Evolutionary conservation across 106 monocot genomes (phyloP), one percentile per base, ranked within the genome.

Genomic region (Acorus gramineus): DNA sequence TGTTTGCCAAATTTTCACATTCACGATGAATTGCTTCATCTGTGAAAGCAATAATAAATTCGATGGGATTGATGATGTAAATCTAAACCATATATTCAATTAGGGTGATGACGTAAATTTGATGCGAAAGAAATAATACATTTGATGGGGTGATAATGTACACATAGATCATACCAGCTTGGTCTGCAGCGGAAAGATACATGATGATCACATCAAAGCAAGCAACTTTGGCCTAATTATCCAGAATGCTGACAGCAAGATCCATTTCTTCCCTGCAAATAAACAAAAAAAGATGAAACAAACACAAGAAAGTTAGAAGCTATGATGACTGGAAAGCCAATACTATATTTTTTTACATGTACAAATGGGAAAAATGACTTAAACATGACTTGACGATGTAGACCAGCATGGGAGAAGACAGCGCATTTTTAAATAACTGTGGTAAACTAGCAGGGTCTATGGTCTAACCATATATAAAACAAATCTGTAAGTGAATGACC

Each of bases 121-220:
- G 6, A 43, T 43, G 4, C 44, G 12, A 3, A 54, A 12, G 2
- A 7, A 44, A 60, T 56, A 44, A 44, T 12, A 4, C 8, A 56
- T 45, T 28, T 28, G 28, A 28, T 28, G 28, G 28, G 6, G 49
- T 4, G 68, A 45, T 4, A 45, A 59, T 42, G 47, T n/a, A 12
- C 28, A 7, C 28, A 42, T 14, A 42, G 14, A 50, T 59, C 72
- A 66, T 69, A 99, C 98, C 98, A 51, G 81, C 69, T 56, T 69
- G 83, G 61, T 99, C 79, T 28, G 65, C 56, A 52, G 84, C 50
- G 56, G 98, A 74, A 48, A 99, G 69, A 73, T 88, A 89, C 92
- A 92, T 86, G 48, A 82, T 66, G 71, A 99, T 77, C 92, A 99
- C 79, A 72, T 92, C 92, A 76, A 99, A 99, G 28, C 92, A 78